Evolutionary conservation across 371 early-diverging fungal species (phyloP), one percentile per base, ranked within the genome.

Genomic region (Synchytrium microbalum): DNA sequence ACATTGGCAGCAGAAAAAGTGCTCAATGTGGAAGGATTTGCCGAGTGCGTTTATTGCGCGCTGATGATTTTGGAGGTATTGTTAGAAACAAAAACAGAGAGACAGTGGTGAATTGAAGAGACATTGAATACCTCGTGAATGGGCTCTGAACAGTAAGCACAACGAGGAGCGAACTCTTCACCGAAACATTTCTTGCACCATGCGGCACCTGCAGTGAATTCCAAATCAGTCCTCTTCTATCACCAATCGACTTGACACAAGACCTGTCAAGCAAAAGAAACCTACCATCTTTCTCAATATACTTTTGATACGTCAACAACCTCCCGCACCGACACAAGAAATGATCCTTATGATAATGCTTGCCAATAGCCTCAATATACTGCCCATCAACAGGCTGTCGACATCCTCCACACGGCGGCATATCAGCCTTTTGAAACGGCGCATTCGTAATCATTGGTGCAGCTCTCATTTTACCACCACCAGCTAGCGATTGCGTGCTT

Each of bases 1-100:
- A 62, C 90, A 90, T 3, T 86, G 72, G 32, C 71, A 79, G 70
- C 90, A 90, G 31, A 81, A 82, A 65, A 90, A 88, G 66, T 87
- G 87, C 14, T 78, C 80, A 16, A 85, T 72, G 61, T 90, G 90
- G 88, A 88, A 90, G 3, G 76, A 75, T 46, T 81, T 79, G 8
- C 80, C 84, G 63, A 85, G 76, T 1, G 89, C 89, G 3, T 78
- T 78, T 29, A 90, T 80, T 51, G 71, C 71, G 3, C 62, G 56
- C 68, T 69, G 28, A 16, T 27, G 38, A 2, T 10, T 58, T 58
- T 28, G 13, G 24, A 24, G 19, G 26, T 30, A 13, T 8, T 32
- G 26, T 60, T 26, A 32, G 24, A 5, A 19, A 32, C 13, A 29
- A 51, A 10, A 19, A 19, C 26, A 30, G 23, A 16, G 23, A 29